These are phyloP conservation scores for Alternaria conjuncta DNA, from an alignment of 2,329 filamentous ascomycete genomes.

Conservation along the genomic window DNA sequence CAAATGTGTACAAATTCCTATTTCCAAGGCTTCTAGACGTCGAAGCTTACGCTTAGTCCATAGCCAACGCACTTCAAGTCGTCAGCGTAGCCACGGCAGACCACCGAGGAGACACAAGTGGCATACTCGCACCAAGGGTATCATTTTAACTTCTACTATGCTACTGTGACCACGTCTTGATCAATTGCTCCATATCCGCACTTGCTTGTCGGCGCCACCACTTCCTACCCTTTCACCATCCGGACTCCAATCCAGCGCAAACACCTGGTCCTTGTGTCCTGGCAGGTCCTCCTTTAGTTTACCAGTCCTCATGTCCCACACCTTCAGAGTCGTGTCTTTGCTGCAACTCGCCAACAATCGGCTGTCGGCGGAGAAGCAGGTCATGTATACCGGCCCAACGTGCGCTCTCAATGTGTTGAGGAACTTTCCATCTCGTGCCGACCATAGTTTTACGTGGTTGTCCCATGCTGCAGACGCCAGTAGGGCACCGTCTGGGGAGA, in stretches of 20 bases:
- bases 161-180: not conserved
- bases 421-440: constrained; percentile 76
- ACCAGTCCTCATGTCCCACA: constrained; percentile 87
- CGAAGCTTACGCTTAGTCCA: not conserved
- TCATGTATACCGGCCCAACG: constrained; percentile 90
- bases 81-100: not conserved
- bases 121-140: constrained; percentile 10
- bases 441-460: constrained; percentile 95
- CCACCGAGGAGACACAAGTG: not conserved
- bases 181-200: constrained; percentile 69
- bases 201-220: constrained; percentile 87
- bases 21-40: not conserved
- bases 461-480: constrained; percentile 92
- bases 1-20: not conserved
- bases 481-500: constrained; percentile 85
- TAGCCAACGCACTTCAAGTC: not conserved
- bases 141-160: constrained; percentile 10
- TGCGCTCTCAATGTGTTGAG: constrained; percentile 88
- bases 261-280: constrained; percentile 91
- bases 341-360: constrained; percentile 85
- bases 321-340: constrained; percentile 92
- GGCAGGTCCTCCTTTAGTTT: constrained; percentile 85
- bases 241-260: constrained; percentile 92
- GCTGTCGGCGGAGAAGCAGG: constrained; percentile 89
- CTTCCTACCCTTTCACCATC: constrained; percentile 89